Evolutionary conservation across 306 rosid genomes (phyloP).

Genomic region (Trichosanthes truncata): DNA sequence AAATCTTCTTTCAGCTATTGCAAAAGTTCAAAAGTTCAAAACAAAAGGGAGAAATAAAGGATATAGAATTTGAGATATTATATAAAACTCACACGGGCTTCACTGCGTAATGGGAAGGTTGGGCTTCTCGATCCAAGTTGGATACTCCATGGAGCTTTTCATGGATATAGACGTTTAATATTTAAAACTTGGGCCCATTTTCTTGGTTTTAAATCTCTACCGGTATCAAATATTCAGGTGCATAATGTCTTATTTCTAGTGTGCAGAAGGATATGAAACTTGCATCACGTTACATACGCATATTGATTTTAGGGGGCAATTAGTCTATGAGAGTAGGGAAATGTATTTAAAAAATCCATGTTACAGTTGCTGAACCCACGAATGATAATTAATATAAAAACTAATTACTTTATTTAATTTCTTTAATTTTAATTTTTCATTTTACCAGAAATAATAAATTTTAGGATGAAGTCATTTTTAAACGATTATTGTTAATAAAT

Average conservation of each 20-base stretch:
- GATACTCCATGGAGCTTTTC: background rate
- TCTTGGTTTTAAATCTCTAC: background rate
- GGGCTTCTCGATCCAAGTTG: background rate
- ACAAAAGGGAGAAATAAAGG: background rate
- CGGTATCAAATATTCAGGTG: background rate
- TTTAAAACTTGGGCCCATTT: background rate
- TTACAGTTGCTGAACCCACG: too few relatives aligned
- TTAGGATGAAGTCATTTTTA: too few relatives aligned
- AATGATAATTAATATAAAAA: too few relatives aligned
- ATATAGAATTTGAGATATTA: background rate
- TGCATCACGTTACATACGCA: background rate
- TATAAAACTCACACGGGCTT: background rate
- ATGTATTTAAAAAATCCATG: too few relatives aligned
- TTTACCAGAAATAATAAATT: too few relatives aligned
- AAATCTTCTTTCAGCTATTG: background rate
- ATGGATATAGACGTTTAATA: background rate
- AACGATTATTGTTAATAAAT: too few relatives aligned
- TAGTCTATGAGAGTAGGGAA: too few relatives aligned
- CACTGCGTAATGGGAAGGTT: background rate
- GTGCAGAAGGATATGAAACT: background rate
- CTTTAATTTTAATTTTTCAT: too few relatives aligned
- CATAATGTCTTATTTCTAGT: background rate
- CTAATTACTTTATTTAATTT: too few relatives aligned
- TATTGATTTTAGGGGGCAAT: background rate
- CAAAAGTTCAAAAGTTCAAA: background rate